Conservation (phyloP, 306 rosid species). For the Rosa multiflora region DNA sequence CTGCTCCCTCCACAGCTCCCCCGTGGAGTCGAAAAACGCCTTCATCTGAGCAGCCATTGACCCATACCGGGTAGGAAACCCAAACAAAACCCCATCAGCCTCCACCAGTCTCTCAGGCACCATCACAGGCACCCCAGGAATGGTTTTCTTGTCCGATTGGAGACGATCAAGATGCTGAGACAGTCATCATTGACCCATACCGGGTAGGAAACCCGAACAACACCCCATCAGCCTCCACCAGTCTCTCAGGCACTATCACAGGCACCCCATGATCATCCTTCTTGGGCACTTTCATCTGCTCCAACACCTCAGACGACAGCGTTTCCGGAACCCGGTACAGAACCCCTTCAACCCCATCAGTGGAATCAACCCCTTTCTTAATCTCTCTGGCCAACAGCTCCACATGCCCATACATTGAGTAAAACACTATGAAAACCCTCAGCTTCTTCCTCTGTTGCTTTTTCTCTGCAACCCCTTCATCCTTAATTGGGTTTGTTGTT, state of each 20-base stretch:
- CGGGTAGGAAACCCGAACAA: slow-evolving; percentile 80
- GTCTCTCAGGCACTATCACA: slow-evolving; percentile 47
- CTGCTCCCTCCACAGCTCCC: slow-evolving; percentile 62
- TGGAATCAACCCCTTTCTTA: slow-evolving; percentile 65
- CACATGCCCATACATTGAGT: slow-evolving; percentile 79
- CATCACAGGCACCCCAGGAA: slow-evolving; percentile 46
- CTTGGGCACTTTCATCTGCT: slow-evolving; percentile 65
- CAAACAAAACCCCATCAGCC: slow-evolving; percentile 75
- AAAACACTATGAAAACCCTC: slow-evolving; percentile 61
- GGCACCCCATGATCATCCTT: slow-evolving; percentile 45
- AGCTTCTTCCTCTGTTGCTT: slow-evolving; percentile 34
- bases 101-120: slow-evolving; percentile 55
- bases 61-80: slow-evolving; percentile 80
- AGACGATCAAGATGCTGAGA: too few species aligned
- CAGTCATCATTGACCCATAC: slow-evolving; percentile 70
- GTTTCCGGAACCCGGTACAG: slow-evolving; percentile 68
- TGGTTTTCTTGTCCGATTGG: too few species aligned
- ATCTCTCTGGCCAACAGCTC: slow-evolving; percentile 59
- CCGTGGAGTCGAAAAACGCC: slow-evolving; percentile 60
- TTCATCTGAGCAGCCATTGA: slow-evolving; percentile 81
- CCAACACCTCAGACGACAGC: slow-evolving; percentile 44
- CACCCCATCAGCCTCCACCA: slow-evolving; percentile 75
- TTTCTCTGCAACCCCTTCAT: slow-evolving; percentile 13
- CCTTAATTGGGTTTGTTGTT: slow-evolving; percentile 22
- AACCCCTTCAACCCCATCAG: slow-evolving; percentile 71